A percentile compares a stretch with the other conserved stretches of the same genome.
phyloP scores from a whole-genome alignment of 163 green algal genomes.

The Scenedesmus sp. region DNA sequence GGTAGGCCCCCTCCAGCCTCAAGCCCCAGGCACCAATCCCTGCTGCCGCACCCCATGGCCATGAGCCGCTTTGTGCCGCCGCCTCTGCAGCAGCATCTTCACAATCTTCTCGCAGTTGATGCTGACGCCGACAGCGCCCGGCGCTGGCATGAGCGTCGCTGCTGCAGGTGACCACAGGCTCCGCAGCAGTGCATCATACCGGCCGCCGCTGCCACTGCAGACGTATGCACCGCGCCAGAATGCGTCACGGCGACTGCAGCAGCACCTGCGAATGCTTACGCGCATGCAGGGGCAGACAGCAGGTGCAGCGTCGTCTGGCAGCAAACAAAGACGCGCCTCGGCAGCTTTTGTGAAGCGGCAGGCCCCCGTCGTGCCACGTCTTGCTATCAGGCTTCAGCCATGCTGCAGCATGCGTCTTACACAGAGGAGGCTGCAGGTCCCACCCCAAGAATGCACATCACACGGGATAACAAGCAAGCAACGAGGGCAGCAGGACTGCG shows the following conservation, averaged over 20 bases:
- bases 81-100: slow-evolving; percentile 55
- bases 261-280: slow-evolving; percentile 42
- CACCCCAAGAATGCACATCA: no score
- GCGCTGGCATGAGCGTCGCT: slow-evolving; percentile 43
- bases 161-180: slow-evolving; percentile 65
- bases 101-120: slow-evolving; percentile 85
- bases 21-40: not conserved
- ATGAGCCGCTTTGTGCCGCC: not conserved
- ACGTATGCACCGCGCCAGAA: slow-evolving; percentile 1
- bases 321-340: not conserved
- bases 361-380: no score
- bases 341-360: no score
- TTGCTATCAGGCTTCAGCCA: no score
- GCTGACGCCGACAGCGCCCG: slow-evolving; percentile 80
- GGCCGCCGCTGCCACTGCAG: slow-evolving; percentile 69
- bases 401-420: no score
- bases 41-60: not conserved
- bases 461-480: not conserved
- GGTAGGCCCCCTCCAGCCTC: not conserved
- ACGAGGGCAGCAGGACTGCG: not conserved
- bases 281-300: slow-evolving; percentile 49
- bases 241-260: slow-evolving; percentile 12
- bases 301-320: not conserved
- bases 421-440: no score
- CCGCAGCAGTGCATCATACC: slow-evolving; percentile 86